Conservation (phyloP, 2,329 filamentous ascomycete species). For the Reticulascus tulasneorum region DNA sequence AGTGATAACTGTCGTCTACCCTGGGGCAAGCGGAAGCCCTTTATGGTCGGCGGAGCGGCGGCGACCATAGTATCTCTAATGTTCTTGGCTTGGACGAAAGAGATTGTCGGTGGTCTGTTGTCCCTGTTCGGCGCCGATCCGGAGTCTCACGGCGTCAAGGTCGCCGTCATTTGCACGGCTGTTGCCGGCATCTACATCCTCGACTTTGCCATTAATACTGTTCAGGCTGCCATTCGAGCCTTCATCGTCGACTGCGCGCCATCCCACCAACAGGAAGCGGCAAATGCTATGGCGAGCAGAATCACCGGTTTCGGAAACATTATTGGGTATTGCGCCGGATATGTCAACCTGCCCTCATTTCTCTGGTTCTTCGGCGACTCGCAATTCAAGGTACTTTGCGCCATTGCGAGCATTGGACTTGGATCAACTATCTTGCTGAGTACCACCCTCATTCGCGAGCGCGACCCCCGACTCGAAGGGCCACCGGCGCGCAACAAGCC, state of each 20-base stretch:
- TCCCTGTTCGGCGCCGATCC: constrained; percentile 66
- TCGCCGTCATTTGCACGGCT: constrained; percentile 69
- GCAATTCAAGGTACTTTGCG: constrained; percentile 90
- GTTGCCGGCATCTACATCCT: constrained; percentile 85
- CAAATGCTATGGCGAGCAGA: constrained; percentile 91
- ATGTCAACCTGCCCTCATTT: constrained; percentile 69
- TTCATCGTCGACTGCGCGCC: constrained; percentile 94
- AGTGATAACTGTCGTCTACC: constrained; percentile 72
- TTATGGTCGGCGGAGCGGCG: constrained; percentile 67
- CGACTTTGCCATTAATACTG: constrained; percentile 94
- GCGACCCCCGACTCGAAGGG: constrained; percentile 72
- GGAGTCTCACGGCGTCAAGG: constrained; percentile 61
- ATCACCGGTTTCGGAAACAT: constrained; percentile 88
- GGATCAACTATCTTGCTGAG: constrained; percentile 67
- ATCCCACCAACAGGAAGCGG: constrained; percentile 86
- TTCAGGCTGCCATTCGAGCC: constrained; percentile 86
- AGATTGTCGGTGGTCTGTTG: constrained; percentile 65
- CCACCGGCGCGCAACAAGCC: constrained; percentile 55
- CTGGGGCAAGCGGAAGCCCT: constrained; percentile 78
- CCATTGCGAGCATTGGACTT: constrained; percentile 75
- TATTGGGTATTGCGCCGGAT: constrained; percentile 82
- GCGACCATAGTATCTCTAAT: constrained; percentile 67
- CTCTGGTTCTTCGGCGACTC: constrained; percentile 79
- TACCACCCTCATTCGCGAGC: constrained; percentile 65
- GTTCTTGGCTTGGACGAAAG: constrained; percentile 69